Evolutionary conservation across 805 yeast genomes (phyloP).

Genomic region (Schizosaccharomyces pombe): DNA sequence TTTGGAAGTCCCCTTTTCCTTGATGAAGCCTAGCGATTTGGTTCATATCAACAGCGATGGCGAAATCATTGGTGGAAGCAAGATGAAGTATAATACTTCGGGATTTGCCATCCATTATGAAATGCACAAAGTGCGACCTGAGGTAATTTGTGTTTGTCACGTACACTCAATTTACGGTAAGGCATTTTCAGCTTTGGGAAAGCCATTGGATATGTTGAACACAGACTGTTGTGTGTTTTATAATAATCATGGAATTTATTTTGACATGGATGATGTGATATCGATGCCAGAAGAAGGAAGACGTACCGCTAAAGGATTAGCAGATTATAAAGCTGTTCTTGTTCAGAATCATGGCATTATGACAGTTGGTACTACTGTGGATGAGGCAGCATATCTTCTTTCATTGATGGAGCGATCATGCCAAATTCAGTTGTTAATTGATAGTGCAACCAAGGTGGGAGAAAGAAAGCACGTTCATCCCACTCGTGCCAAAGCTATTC

Average conservation of each 20-base stretch:
- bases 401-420: constrained; percentile 41
- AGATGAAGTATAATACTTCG: too few relatives aligned
- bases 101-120: too few relatives aligned
- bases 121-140: too few relatives aligned
- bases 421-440: constrained; percentile 41
- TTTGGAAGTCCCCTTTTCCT: too few relatives aligned
- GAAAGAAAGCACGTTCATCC: too few relatives aligned
- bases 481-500: too few relatives aligned
- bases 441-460: constrained; percentile 25
- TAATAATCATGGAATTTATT: constrained; percentile 40
- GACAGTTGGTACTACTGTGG: constrained; percentile 47
- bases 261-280: constrained; percentile 60
- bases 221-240: constrained; percentile 55
- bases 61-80: too few relatives aligned
- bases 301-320: constrained; percentile 36
- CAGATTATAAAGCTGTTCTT: constrained; percentile 32
- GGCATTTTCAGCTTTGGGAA: background rate
- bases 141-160: too few relatives aligned
- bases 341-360: constrained; percentile 52
- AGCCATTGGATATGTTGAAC: constrained; percentile 24
- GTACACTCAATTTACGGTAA: too few relatives aligned
- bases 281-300: constrained; percentile 39
- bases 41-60: too few relatives aligned
- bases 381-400: constrained; percentile 49
- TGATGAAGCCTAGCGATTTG: too few relatives aligned